Base-by-base conservation (phyloP, 1,139 yeast species). In the Geotrichum siamense region DNA sequence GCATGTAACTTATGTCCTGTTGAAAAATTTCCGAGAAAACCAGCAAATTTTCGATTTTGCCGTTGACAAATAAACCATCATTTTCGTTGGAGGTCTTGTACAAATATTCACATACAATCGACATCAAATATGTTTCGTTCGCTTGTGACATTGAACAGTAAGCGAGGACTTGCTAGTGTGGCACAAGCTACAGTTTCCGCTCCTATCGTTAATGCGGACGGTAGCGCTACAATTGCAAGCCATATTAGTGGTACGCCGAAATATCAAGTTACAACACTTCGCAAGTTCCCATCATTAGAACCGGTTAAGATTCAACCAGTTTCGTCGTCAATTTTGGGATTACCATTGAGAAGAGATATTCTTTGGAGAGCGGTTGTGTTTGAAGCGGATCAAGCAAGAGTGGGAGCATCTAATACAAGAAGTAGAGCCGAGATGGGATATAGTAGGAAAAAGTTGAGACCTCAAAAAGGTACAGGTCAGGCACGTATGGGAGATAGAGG, bases 401-500 rank as follows among this genome's bases (percentile, higher is more conserved):
- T 85, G 10, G 96, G 96, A 34, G 75, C 96, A 0, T 80, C 87
- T 1, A 81, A 82, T 60, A 93, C 91, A 29, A 79, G 83, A 36
- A 83, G 91, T 48, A 82, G 95, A 63, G 76, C 85, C 37, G 94
- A 86, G 56, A 82, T 82, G 67, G 89, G 91, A 47, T 89, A 76
- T 63, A 83, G 95, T 22, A 77, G 93, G 63, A 75, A 76, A 59
- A 91, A 91, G 63, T 71, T 91, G 54, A 72, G 79, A 44, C 86
- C 87, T 21, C 98, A 91, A 66, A 91, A 91, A 67, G 97, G 98
- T 52, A 69, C 87, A 15, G 99, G 99, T 65, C 74, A 76, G 51
- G 99, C 99, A 46, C 82, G 99, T 71, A 82, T 79, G 49, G 99
- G 98, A 69, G 96, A 87, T 66, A 87, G 86, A 48, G 91, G 91